These are phyloP conservation scores for Sanchytrium tribonematis DNA, from an alignment of 371 early-diverging fungal species.

Conservation along the genomic window DNA sequence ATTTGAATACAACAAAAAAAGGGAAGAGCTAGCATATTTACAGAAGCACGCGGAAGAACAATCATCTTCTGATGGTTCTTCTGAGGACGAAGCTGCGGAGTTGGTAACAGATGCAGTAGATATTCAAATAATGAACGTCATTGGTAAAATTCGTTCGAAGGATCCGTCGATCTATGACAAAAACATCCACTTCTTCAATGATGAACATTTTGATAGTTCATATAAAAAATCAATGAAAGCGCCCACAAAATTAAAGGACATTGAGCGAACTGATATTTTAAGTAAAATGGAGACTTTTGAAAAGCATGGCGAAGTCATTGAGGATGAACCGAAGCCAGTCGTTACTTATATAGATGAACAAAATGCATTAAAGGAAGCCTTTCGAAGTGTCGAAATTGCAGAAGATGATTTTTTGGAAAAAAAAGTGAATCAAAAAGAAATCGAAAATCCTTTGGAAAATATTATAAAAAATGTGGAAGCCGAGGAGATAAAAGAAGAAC, in stretches of 20 bases:
- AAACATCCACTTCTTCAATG: constrained; percentile 30
- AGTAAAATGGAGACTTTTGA: neutral
- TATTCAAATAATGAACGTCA: constrained; percentile 63
- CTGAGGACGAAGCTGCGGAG: constrained; percentile 59
- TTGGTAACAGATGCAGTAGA: constrained; percentile 63
- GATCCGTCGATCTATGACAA: constrained; percentile 57
- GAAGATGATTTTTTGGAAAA: constrained; percentile 34
- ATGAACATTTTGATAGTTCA: neutral
- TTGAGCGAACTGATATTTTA: neutral
- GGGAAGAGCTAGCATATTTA: constrained; percentile 27
- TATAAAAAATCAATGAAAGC: neutral
- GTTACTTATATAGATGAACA: constrained; percentile 57
- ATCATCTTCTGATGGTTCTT: constrained; percentile 22
- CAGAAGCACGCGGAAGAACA: constrained; percentile 15
- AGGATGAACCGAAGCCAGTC: constrained; percentile 3
- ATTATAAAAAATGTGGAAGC: constrained; percentile 34
- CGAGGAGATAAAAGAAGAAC: neutral
- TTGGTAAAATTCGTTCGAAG: constrained; percentile 40
- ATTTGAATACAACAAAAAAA: constrained; percentile 27
- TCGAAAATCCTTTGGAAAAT: constrained; percentile 43
- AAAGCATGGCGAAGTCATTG: constrained; percentile 9
- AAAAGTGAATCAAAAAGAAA: constrained; percentile 37
- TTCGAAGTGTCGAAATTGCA: constrained; percentile 26
- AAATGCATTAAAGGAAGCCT: constrained; percentile 15
- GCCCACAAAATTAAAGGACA: neutral